Evolutionary conservation across 2,329 filamentous ascomycete genomes (phyloP).

Genomic region (Verticillium klebahnii): DNA sequence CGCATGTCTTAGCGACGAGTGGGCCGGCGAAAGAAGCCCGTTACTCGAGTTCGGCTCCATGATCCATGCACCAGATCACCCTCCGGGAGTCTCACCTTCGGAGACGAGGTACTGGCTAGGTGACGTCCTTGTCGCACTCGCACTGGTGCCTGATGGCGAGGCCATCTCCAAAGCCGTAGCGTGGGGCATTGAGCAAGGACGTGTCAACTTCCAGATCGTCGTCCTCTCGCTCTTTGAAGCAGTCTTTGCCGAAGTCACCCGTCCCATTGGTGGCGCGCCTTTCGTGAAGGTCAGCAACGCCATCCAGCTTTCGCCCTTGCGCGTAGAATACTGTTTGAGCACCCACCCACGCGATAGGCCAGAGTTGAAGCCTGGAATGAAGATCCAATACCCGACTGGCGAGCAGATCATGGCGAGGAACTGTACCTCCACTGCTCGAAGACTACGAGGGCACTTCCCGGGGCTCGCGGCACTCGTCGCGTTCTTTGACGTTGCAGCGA

Average conservation of each 20-base stretch:
- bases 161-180: slow-evolving; percentile 11
- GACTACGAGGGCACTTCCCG: slow-evolving; percentile 8
- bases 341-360: slow-evolving; percentile 12
- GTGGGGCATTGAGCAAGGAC: slow-evolving; percentile 13
- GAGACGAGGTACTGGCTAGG: slow-evolving; percentile 12
- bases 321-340: slow-evolving; percentile 6
- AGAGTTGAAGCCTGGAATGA: slow-evolving; percentile 1
- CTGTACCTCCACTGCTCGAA: too few species aligned
- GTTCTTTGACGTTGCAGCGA: slow-evolving; percentile 15
- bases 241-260: slow-evolving; percentile 14
- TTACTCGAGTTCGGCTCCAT: slow-evolving; percentile 7
- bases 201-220: slow-evolving; percentile 13
- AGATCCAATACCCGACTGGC: not conserved
- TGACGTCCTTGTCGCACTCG: slow-evolving; percentile 9
- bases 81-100: slow-evolving; percentile 4
- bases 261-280: not conserved
- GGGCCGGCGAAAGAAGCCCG: too few species aligned
- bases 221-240: slow-evolving; percentile 15
- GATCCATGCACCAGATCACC: slow-evolving; percentile 6
- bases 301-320: slow-evolving; percentile 13
- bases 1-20: too few species aligned
- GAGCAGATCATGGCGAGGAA: not conserved
- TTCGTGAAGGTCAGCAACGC: slow-evolving; percentile 8
- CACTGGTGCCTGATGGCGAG: slow-evolving; percentile 7
- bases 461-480: slow-evolving; percentile 16